Evolutionary conservation across 2,329 filamentous ascomycete species (phyloP), one percentile per base, ranked within the genome.

Genomic region (Diaporthe sp.): DNA sequence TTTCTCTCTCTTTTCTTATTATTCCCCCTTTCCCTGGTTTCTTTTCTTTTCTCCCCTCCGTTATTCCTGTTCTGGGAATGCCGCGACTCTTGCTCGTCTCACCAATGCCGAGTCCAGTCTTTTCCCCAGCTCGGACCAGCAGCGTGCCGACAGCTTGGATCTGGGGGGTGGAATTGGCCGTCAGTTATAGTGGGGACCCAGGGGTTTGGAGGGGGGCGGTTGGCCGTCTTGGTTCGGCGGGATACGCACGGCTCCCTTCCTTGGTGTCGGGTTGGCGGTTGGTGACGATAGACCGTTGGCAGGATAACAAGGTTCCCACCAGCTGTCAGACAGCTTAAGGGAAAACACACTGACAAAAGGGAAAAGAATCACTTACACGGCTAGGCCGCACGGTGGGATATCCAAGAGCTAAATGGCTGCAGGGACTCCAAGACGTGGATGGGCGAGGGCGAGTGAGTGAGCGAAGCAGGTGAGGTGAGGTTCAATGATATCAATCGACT

Each of bases 111-210:
- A 71, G 67, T 49, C 71, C 39, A 47, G 39, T 39, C 60, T 47
- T 31, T 51, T 73, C n/a, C 65, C 57, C 61, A 71, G 74, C 75
- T 76, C 73, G 73, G 73, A 70, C 73, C 75, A 72, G 37, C n/a
- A 72, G 37, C 68, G 51, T 75, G 75, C 75, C 75, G 75, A 73
- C 75, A 75, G 61, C 58, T 58, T 75, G 73, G 73, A 58, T 70
- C 68, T 71, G 57, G n/a, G 55, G 31, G 58, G 58, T 51, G 73
- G 44, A 37, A 51, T 28, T 53, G 44, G 37, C 53, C 31, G 37
- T 65, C 63, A 68, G 63, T 39, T 37, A 53, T 68, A 39, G 63
- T 68, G 63, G 63, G 34, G 63, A 68, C 47, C 63, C 31, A 39
- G 63, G 63, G 63, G 39, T 63, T 63, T 63, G 60, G 60, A 39